Evolutionary conservation across 768 basidiomycete species (phyloP).

Genomic region (Lentinula lateritia): DNA sequence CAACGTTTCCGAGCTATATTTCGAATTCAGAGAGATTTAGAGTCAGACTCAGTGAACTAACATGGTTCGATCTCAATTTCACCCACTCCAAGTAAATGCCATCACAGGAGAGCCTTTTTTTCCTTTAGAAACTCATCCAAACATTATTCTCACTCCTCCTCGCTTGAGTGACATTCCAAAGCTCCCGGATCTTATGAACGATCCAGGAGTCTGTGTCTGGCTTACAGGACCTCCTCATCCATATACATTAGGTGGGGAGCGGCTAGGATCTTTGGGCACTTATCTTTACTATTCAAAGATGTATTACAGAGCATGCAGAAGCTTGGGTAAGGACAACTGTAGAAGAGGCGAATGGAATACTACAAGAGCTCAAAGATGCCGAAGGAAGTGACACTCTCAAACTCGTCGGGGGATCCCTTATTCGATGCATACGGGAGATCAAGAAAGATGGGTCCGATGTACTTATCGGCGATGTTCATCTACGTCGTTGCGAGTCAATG

Average conservation of each 20-base stretch:
- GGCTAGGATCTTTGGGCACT: neutral
- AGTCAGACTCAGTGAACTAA: no score
- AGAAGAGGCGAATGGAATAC: conserved; percentile 20
- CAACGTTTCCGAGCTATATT: no score
- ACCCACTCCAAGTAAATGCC: conserved; percentile 36
- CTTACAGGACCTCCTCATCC: conserved; percentile 48
- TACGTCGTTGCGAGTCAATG: conserved; percentile 26
- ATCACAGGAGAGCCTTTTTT: conserved; percentile 50
- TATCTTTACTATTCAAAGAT: neutral
- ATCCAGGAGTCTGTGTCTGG: conserved; percentile 39
- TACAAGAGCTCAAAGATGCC: conserved; percentile 26
- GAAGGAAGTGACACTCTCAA: conserved; percentile 18
- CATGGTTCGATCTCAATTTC: conserved; percentile 1
- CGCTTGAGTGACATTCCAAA: conserved; percentile 37
- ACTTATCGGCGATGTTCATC: conserved; percentile 41
- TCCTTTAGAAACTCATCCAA: conserved; percentile 42
- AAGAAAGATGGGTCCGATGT: conserved; percentile 47
- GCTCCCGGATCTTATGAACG: conserved; percentile 39
- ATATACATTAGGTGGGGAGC: conserved; percentile 32
- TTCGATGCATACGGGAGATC: conserved; percentile 48
- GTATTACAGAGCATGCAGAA: conserved; percentile 28
- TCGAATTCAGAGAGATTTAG: no score
- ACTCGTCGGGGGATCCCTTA: conserved; percentile 40
- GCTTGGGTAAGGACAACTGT: conserved; percentile 22
- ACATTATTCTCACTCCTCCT: conserved; percentile 58